Evolutionary conservation across 2,329 filamentous ascomycete species (phyloP).

Genomic region (Claviceps capensis): DNA sequence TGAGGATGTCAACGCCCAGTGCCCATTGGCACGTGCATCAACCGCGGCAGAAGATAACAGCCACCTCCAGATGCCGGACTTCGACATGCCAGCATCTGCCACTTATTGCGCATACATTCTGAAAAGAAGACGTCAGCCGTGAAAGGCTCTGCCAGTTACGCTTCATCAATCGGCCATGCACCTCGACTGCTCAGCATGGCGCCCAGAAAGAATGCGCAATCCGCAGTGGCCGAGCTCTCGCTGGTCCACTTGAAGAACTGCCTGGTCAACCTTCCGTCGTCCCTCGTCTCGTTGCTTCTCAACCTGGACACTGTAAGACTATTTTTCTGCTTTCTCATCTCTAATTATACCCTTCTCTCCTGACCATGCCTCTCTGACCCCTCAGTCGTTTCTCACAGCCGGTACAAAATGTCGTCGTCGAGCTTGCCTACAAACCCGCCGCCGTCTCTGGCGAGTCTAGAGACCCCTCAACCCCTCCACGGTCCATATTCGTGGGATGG

Average conservation of each 20-base stretch:
- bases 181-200: conserved; percentile 23
- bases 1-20: neutral
- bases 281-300: conserved; percentile 70
- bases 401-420: conserved; percentile 91
- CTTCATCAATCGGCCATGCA: neutral
- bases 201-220: conserved; percentile 40
- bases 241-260: conserved; percentile 86
- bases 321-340: conserved; percentile 7
- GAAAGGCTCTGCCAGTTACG: neutral
- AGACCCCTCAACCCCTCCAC: conserved; percentile 35
- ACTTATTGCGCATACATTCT: neutral
- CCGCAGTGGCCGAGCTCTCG: conserved; percentile 68
- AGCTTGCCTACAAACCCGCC: conserved; percentile 56
- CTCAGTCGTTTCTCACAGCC: conserved; percentile 37
- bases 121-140: neutral
- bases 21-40: neutral
- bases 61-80: neutral
- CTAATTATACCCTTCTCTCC: neutral
- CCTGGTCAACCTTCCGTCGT: conserved; percentile 79
- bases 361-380: neutral
- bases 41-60: neutral
- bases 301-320: conserved; percentile 73
- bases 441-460: conserved; percentile 24
- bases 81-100: neutral
- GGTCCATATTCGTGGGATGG: conserved; percentile 84